Base-by-base conservation (phyloP, 1,284 basidiomycete genomes). In the Trametes sp. region DNA sequence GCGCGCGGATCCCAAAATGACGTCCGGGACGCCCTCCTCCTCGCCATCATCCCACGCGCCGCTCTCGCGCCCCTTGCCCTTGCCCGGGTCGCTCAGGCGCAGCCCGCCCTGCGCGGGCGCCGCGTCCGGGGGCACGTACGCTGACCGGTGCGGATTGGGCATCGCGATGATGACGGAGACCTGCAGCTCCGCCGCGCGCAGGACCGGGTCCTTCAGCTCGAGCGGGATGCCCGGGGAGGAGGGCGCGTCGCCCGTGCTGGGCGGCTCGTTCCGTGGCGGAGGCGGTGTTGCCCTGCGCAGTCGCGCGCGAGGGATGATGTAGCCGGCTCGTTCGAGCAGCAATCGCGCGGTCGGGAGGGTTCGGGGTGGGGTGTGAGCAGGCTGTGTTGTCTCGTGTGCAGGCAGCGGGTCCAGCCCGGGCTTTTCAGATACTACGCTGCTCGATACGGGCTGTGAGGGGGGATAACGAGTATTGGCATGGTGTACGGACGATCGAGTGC, bases 121-220 rank as follows among this genome's bases (percentile, higher is more conserved):
- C 42, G 60, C 31, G 45, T 33, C 28, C 14, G 59, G 57, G 46
- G 55, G 52, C 51, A 68, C 60, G 56, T 57, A 64, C 61, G 68
- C 57, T 16, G 70, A 64, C 16, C 71, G 70, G 31, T 73, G 74
- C 14, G 73, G 78, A 31, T 81, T 78, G 2, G 88, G 88, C 88
- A 90, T 89, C 35, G 83, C 80, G 59, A 90, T 80, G 57, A 90
- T 77, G 7, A 90, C 82, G 26, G 84, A 80, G 13, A 90, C 78
- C 69, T 87, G 84, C 21, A 82, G 65, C 50, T 72, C 71, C 24
- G 60, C 54, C 36, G 66, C 57, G 24, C 56, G 60, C 60, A 63
- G 50, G 10, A 67, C 65, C 42, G 57, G 58, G 53, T 72, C 68
- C 29, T 54, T 53, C 48, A 51, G 56, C 51, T 62, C 56, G 28